Conservation (phyloP, 305 asterid species). For the Salvia sclarea region DNA sequence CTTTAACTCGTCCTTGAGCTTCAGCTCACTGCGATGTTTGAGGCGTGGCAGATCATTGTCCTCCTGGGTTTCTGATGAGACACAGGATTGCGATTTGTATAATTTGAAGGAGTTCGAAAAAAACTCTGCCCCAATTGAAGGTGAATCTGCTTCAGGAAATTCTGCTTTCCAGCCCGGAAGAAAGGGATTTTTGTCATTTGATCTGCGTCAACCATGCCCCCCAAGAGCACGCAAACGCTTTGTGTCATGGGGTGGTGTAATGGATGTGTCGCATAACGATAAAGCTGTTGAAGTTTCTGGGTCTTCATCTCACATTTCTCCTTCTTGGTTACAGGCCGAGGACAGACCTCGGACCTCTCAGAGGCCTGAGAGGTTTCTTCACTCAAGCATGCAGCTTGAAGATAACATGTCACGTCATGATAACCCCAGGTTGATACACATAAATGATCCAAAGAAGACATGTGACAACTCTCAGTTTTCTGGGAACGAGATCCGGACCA, state of each 20-base stretch:
- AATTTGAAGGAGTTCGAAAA: constrained; percentile 40
- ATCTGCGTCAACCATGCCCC: constrained; percentile 54
- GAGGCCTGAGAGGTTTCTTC: constrained; percentile 60
- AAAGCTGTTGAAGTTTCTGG: constrained; percentile 60
- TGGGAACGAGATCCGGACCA: constrained; percentile 95
- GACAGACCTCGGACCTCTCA: constrained; percentile 37
- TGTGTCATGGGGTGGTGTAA: constrained; percentile 85
- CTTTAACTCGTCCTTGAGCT: constrained; percentile 46
- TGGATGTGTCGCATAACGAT: constrained; percentile 54
- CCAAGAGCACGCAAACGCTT: constrained; percentile 55
- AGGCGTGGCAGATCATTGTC: constrained; percentile 36
- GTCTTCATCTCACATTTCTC: constrained; percentile 36
- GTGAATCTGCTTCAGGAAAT: constrained; percentile 34
- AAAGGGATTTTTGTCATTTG: constrained; percentile 48
- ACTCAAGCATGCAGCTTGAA: constrained; percentile 83
- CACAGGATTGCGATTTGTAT: constrained; percentile 31
- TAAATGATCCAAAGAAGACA: constrained; percentile 79
- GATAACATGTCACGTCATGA: constrained; percentile 57
- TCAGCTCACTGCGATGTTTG: constrained; percentile 39
- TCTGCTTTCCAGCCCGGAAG: constrained; percentile 34
- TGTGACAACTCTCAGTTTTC: constrained; percentile 64
- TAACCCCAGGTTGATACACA: constrained; percentile 80
- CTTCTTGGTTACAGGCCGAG: constrained; percentile 47
- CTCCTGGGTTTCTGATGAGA: constrained; percentile 39
- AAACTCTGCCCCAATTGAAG: constrained; percentile 29